These are phyloP conservation scores for Vaccinium darrowii DNA, from an alignment of 148 eudicot genomes.

Conservation along the genomic window DNA sequence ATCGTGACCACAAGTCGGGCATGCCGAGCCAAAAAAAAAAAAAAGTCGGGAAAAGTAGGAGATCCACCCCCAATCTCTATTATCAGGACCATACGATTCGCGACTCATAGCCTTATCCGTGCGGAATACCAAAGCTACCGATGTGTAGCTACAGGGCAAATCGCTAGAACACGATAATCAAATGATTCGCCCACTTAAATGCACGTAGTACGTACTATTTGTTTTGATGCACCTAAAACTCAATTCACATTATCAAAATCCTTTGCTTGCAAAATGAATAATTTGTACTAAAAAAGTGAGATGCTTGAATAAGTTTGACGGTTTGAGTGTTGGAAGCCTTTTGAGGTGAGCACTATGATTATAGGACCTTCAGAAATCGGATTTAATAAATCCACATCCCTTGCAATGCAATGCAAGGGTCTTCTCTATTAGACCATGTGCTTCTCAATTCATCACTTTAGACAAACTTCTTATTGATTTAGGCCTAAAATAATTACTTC, in stretches of 20 bases:
- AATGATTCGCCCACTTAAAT: background rate
- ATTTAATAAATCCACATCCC: background rate
- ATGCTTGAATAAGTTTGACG: background rate
- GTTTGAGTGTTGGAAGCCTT: background rate
- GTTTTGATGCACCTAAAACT: background rate
- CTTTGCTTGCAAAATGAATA: background rate
- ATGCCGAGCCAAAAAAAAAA: too few species aligned
- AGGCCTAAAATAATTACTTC: background rate
- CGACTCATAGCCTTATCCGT: background rate
- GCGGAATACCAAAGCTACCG: background rate
- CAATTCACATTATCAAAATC: background rate
- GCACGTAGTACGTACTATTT: background rate
- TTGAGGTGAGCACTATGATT: background rate
- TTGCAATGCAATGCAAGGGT: background rate
- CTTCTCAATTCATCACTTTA: background rate
- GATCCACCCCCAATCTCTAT: background rate
- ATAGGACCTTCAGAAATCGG: background rate
- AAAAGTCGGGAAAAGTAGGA: background rate
- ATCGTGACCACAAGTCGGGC: background rate
- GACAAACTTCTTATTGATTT: background rate
- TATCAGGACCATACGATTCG: background rate
- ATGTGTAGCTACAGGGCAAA: background rate
- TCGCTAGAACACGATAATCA: background rate
- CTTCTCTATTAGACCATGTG: background rate
- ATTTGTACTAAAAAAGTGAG: background rate